phyloP scores from a whole-genome alignment of 108 stramenopile genomes.

The Nannochloropsis salina region DNA sequence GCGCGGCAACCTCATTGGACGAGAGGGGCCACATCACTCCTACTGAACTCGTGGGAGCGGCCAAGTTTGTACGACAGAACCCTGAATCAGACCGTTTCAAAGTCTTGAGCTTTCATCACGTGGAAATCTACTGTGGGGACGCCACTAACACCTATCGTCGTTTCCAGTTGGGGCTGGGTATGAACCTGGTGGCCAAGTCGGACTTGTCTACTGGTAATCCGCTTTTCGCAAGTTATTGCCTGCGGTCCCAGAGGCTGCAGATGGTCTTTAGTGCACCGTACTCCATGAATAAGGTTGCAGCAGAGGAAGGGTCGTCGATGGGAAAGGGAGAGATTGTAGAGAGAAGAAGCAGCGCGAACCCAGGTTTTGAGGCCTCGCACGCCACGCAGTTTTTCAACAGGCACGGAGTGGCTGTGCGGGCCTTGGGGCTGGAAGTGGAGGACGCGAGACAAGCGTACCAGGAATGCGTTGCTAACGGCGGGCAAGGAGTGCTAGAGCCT shows the following conservation, averaged over 20 bases:
- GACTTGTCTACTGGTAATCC: conserved; percentile 54
- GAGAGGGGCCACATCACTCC: no score
- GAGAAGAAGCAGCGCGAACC: conserved; percentile 28
- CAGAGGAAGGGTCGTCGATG: background rate
- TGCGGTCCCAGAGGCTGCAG: conserved; percentile 50
- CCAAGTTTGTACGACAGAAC: background rate
- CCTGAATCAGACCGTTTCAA: conserved; percentile 26
- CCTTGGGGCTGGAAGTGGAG: conserved; percentile 53
- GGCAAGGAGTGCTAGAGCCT: conserved; percentile 39
- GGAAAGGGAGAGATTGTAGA: background rate
- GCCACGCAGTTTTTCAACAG: conserved; percentile 43
- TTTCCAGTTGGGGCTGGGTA: conserved; percentile 51
- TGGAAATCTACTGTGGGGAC: conserved; percentile 57
- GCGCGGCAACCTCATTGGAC: no score
- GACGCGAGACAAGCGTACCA: conserved; percentile 51
- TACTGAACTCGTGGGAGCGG: background rate
- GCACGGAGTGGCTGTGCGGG: conserved; percentile 54
- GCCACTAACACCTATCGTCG: conserved; percentile 49
- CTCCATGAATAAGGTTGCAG: conserved; percentile 24
- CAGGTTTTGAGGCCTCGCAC: conserved; percentile 38
- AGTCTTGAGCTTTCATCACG: conserved; percentile 53
- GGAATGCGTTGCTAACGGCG: conserved; percentile 33
- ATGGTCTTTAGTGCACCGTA: conserved; percentile 58
- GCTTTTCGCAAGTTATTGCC: conserved; percentile 51
- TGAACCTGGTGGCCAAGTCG: conserved; percentile 52